phyloP scores from a whole-genome alignment of 108 stramenopile species.

The Discostella pseudostelligera region DNA sequence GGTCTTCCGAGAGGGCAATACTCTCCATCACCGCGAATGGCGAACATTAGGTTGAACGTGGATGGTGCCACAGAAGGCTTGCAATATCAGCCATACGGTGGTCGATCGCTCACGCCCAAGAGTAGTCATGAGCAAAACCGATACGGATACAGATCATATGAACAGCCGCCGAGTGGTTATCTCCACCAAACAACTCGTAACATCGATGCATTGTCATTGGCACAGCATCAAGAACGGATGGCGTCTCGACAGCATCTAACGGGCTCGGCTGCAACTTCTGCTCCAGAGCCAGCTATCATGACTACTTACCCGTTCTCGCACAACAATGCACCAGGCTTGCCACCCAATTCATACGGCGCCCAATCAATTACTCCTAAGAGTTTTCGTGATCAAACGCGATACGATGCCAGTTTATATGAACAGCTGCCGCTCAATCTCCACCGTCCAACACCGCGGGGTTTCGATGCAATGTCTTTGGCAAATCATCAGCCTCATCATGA shows the following conservation, averaged over 20 bases:
- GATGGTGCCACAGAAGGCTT: not conserved
- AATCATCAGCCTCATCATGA: not conserved
- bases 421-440: not conserved
- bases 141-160: not conserved
- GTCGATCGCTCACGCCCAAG: not conserved
- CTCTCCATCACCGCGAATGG: not conserved
- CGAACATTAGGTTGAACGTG: no score
- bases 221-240: slow-evolving; percentile 8
- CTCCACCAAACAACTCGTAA: not conserved
- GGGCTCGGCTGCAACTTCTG: no score
- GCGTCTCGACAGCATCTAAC: not conserved
- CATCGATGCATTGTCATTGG: slow-evolving; percentile 5
- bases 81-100: not conserved
- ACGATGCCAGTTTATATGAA: not conserved
- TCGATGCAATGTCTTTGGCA: slow-evolving; percentile 1
- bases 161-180: not conserved
- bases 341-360: not conserved
- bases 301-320: no score
- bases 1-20: not conserved
- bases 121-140: slow-evolving; percentile 4
- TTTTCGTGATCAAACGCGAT: slow-evolving; percentile 1
- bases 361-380: not conserved
- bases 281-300: no score
- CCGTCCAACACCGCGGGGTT: not conserved
- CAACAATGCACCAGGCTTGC: not conserved